A percentile compares a stretch with the other conserved stretches of the same genome.
Conservation (phyloP, 371 early-diverging fungal species). For the Mortierella sp. region DNA sequence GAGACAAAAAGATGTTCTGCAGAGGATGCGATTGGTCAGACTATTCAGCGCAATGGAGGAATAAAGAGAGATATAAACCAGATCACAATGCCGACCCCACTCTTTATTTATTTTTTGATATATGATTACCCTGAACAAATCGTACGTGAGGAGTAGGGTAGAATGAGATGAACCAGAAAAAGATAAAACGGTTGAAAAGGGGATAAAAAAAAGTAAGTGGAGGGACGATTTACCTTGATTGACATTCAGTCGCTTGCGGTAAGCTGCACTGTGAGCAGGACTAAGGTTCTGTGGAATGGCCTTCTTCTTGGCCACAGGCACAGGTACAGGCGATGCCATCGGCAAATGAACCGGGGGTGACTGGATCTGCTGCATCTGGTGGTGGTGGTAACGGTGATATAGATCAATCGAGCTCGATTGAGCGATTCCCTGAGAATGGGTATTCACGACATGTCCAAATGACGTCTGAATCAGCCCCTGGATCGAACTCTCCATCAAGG, state of each 20-base stretch:
- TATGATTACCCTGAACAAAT: no score
- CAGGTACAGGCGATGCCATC: background rate
- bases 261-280: constrained; percentile 47
- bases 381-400: no score
- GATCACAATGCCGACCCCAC: no score
- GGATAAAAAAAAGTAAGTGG: background rate
- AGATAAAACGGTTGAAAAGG: background rate
- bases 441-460: background rate
- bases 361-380: background rate
- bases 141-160: no score
- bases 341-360: background rate
- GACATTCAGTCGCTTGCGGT: constrained; percentile 53
- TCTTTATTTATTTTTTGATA: no score
- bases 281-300: constrained; percentile 21
- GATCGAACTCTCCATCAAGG: background rate
- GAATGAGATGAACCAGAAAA: no score
- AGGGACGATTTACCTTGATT: constrained; percentile 45
- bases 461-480: constrained; percentile 8
- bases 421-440: background rate
- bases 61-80: no score
- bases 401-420: background rate
- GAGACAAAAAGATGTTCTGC: background rate
- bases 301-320: constrained; percentile 35
- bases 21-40: background rate
- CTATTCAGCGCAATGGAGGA: no score